Conservation (phyloP, 2,329 filamentous ascomycete species). For the Trematosphaeria pertusa region DNA sequence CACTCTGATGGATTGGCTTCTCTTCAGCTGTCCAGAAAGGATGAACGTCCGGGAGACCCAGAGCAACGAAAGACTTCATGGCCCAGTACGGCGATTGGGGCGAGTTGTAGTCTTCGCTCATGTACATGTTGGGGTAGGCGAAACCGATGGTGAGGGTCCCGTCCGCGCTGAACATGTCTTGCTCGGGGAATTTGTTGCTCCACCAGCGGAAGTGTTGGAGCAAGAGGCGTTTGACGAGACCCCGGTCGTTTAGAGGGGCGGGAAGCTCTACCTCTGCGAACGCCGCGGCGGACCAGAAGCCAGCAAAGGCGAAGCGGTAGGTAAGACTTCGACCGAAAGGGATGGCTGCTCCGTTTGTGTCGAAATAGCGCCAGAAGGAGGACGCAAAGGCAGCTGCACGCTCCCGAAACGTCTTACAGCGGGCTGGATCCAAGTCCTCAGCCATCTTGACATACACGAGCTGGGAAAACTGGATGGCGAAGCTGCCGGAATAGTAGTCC, state of each 20-base stretch:
- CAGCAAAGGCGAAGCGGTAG: slow-evolving; percentile 60
- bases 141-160: slow-evolving; percentile 60
- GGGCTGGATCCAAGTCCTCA: slow-evolving; percentile 48
- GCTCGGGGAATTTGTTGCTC: slow-evolving; percentile 42
- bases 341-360: slow-evolving; percentile 56
- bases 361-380: slow-evolving; percentile 59
- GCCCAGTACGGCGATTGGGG: slow-evolving; percentile 64
- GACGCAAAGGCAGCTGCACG: slow-evolving; percentile 52
- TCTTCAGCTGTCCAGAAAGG: slow-evolving; percentile 57
- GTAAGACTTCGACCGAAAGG: slow-evolving; percentile 61
- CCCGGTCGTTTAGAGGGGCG: slow-evolving; percentile 46
- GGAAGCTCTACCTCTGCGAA: slow-evolving; percentile 53
- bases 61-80: slow-evolving; percentile 57
- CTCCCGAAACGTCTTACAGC: slow-evolving; percentile 48
- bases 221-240: slow-evolving; percentile 57
- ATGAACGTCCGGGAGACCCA: slow-evolving; percentile 47
- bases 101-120: slow-evolving; percentile 65
- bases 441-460: slow-evolving; percentile 57
- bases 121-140: slow-evolving; percentile 59
- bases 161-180: slow-evolving; percentile 58
- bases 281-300: slow-evolving; percentile 57
- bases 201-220: slow-evolving; percentile 61
- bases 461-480: slow-evolving; percentile 61
- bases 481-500: slow-evolving; percentile 63
- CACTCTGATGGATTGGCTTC: slow-evolving; percentile 36